Conservation (phyloP, 768 basidiomycete species). For the Tylopilus rubrobrunneus region DNA sequence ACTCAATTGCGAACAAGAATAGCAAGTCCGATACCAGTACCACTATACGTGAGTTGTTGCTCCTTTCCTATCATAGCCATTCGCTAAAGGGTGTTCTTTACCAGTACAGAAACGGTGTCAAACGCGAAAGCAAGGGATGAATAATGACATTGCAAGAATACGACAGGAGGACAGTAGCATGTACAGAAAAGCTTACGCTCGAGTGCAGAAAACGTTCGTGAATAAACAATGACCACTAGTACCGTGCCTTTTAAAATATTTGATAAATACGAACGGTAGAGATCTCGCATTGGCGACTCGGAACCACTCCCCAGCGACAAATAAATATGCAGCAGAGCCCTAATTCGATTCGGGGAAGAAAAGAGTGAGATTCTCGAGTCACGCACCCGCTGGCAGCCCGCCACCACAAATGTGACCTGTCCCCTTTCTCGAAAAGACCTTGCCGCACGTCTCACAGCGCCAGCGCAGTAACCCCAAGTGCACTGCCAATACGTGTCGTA, state of each 20-base stretch:
- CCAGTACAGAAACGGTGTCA: too few species aligned
- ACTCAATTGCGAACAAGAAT: too few species aligned
- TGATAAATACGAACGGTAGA: background rate
- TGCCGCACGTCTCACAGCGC: conserved; percentile 13
- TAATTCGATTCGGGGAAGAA: background rate
- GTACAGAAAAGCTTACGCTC: background rate
- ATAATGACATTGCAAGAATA: background rate
- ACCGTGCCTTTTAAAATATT: background rate
- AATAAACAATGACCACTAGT: background rate
- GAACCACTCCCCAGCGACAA: background rate
- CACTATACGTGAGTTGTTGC: background rate
- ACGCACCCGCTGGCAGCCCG: background rate
- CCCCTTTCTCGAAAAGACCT: conserved; percentile 16
- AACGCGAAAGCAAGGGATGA: background rate
- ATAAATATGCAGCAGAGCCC: background rate
- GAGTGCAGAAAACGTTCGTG: background rate
- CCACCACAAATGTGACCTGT: conserved; percentile 11
- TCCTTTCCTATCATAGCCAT: too few species aligned
- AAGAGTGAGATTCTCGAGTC: background rate
- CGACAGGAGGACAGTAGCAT: background rate
- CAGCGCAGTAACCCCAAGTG: conserved; percentile 17
- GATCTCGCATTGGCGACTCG: too few species aligned
- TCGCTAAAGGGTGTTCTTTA: too few species aligned
- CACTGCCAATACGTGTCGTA: conserved; percentile 17
- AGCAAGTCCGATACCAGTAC: background rate